Percentiles rank a stretch among this genome's conserved stretches.
Conservation (phyloP, 2,329 filamentous ascomycete species). For the Didymella lethalis region DNA sequence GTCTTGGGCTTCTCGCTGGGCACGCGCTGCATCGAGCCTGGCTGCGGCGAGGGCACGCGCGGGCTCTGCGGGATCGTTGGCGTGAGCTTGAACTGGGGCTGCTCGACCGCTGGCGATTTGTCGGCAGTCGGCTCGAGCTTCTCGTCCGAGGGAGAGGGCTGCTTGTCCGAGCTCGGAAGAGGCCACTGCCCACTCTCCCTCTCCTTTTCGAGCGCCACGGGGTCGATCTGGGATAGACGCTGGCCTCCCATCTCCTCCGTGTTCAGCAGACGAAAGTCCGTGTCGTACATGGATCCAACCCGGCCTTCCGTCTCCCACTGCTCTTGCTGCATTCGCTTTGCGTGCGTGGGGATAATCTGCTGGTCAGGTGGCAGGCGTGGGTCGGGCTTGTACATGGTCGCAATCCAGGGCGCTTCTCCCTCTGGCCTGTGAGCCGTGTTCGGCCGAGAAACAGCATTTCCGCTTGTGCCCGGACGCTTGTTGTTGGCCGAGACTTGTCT, state of each 20-base stretch:
- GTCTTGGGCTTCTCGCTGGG: constrained; percentile 49
- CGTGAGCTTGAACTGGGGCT: constrained; percentile 58
- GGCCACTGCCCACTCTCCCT: constrained; percentile 45
- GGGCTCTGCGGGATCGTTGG: constrained; percentile 52
- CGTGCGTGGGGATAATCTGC: constrained; percentile 93
- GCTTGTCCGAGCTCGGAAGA: constrained; percentile 45
- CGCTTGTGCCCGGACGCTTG: constrained; percentile 68
- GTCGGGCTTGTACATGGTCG: constrained; percentile 94
- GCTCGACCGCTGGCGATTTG: constrained; percentile 48
- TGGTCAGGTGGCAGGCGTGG: constrained; percentile 92
- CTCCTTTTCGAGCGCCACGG: constrained; percentile 41
- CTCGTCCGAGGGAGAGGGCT: constrained; percentile 31
- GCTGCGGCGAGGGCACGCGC: constrained; percentile 39
- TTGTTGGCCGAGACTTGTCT: constrained; percentile 39
- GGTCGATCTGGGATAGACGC: constrained; percentile 43
- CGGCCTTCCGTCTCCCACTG: constrained; percentile 94
- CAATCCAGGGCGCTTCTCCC: constrained; percentile 94
- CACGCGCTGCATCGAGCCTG: constrained; percentile 33
- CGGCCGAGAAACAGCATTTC: constrained; percentile 59
- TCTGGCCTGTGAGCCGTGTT: constrained; percentile 79
- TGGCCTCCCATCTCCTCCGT: constrained; percentile 59
- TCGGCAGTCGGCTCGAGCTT: constrained; percentile 33
- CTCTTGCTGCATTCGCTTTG: constrained; percentile 88
- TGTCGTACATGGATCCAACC: constrained; percentile 84
- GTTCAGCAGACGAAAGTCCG: constrained; percentile 83